These are phyloP conservation scores for Fusarium sp. DNA, from an alignment of 2,329 filamentous ascomycete genomes.

Conservation along the genomic window DNA sequence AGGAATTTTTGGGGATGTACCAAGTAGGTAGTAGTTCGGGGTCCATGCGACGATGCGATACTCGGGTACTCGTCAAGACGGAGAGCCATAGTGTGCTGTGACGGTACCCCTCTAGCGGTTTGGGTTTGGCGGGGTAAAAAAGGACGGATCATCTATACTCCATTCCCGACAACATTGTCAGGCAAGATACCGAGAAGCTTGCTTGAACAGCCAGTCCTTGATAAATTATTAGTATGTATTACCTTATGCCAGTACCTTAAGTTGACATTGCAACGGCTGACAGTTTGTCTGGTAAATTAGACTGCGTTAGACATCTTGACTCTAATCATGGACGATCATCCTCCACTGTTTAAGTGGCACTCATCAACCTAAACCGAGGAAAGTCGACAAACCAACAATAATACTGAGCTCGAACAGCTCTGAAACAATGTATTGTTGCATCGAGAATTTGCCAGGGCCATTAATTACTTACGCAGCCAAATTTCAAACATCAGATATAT, in stretches of 20 bases:
- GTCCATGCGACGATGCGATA: slow-evolving; percentile 17
- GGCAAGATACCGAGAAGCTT: background rate
- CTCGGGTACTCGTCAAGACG: slow-evolving; percentile 8
- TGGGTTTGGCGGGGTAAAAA: slow-evolving; percentile 37
- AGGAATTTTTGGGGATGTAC: slow-evolving; percentile 50
- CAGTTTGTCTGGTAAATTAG: background rate
- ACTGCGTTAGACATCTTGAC: background rate
- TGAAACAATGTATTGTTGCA: background rate
- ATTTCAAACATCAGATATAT: background rate
- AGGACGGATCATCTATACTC: slow-evolving; percentile 46
- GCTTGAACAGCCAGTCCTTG: background rate
- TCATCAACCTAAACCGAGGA: background rate
- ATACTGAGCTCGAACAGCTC: background rate
- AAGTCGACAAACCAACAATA: background rate
- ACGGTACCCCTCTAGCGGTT: slow-evolving; percentile 32
- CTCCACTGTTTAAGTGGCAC: background rate
- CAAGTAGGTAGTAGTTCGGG: slow-evolving; percentile 8
- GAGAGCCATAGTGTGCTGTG: background rate
- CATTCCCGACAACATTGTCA: slow-evolving; percentile 11
- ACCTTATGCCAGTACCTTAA: background rate
- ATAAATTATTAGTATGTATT: background rate
- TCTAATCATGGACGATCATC: background rate
- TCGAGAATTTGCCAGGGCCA: background rate
- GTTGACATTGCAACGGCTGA: background rate
- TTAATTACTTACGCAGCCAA: background rate